phyloP scores from a whole-genome alignment of 805 yeast species.

The Yarrowia sp. region DNA sequence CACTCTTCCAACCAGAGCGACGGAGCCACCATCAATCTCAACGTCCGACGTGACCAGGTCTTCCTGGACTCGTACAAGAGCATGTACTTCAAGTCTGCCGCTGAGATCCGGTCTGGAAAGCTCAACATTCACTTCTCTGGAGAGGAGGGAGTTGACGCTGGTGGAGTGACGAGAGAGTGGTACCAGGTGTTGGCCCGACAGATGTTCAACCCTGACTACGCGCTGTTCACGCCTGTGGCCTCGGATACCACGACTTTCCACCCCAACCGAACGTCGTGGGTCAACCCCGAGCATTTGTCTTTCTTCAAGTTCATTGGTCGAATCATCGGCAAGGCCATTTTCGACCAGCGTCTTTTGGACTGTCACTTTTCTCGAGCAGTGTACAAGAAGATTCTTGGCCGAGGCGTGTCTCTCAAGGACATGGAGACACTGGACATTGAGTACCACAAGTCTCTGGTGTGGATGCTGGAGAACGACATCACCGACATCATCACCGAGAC shows the following conservation, averaged over 20 bases:
- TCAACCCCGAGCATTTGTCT: slow-evolving; percentile 90
- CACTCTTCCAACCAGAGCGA: slow-evolving; percentile 55
- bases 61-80: slow-evolving; percentile 89
- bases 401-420: slow-evolving; percentile 83
- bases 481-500: slow-evolving; percentile 95
- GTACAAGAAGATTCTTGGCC: slow-evolving; percentile 82
- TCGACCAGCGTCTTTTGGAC: slow-evolving; percentile 83
- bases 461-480: slow-evolving; percentile 97
- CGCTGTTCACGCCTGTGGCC: slow-evolving; percentile 87
- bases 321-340: slow-evolving; percentile 91
- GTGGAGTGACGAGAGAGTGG: slow-evolving; percentile 98
- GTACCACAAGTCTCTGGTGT: slow-evolving; percentile 86
- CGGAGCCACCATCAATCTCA: slow-evolving; percentile 58
- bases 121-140: slow-evolving; percentile 86
- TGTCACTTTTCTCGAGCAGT: slow-evolving; percentile 96
- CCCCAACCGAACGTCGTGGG: slow-evolving; percentile 90
- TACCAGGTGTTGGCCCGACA: slow-evolving; percentile 91
- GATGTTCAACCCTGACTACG: slow-evolving; percentile 95
- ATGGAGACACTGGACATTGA: slow-evolving; percentile 93
- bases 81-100: slow-evolving; percentile 76
- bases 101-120: slow-evolving; percentile 73
- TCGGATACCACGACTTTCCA: slow-evolving; percentile 93
- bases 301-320: slow-evolving; percentile 95
- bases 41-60: slow-evolving; percentile 86
- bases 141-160: slow-evolving; percentile 97